Evolutionary conservation across 2,329 filamentous ascomycete genomes (phyloP), one percentile per base, ranked within the genome.

Genomic region (Verticillium isaacii): DNA sequence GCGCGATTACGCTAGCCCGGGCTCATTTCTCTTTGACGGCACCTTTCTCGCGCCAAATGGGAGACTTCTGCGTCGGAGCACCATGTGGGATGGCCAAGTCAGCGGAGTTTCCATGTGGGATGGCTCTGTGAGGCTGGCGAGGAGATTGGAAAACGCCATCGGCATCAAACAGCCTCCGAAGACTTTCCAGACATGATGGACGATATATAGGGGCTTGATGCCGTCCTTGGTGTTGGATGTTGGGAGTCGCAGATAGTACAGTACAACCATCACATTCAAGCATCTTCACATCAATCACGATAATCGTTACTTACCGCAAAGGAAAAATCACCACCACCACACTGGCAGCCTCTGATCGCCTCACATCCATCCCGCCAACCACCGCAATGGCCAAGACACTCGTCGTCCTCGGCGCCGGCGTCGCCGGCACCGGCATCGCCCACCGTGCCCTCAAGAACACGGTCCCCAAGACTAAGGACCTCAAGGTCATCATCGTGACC

Each of bases 401-500:
- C 41, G 77, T 85, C 29, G 75, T 85, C 55, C 74, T 85, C 12
- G 83, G 83, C 29, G 83, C 81, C 58, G 78, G 82, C 60, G 81
- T 78, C 66, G 81, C 74, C 36, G 82, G 82, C 56, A 72, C 85
- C 14, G 78, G 81, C 41, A 66, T 83, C 29, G 79, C 81, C 39
- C 82, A 85, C 65, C 77, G 79, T 32, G 75, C 84, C 1, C 74
- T 85, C 59, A 82, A 83, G 66, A 78, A 83, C 68, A 78, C 79
- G 0, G 69, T 69, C 4, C 73, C 77, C 56, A 72, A 77, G 29
- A 68, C 76, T 19, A 69, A 76, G 36, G 76, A 77, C 52, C 66
- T 81, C 55, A 83, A 82, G 65, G 79, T 85, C 58, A 74, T 84
- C 25, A 74, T 85, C n/a, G 77, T 85, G 15, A 81, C 81, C 39